A percentile compares a stretch with the other conserved stretches of the same genome.
phyloP scores from a whole-genome alignment of 345 rosid genomes.

The Heritiera littoralis region DNA sequence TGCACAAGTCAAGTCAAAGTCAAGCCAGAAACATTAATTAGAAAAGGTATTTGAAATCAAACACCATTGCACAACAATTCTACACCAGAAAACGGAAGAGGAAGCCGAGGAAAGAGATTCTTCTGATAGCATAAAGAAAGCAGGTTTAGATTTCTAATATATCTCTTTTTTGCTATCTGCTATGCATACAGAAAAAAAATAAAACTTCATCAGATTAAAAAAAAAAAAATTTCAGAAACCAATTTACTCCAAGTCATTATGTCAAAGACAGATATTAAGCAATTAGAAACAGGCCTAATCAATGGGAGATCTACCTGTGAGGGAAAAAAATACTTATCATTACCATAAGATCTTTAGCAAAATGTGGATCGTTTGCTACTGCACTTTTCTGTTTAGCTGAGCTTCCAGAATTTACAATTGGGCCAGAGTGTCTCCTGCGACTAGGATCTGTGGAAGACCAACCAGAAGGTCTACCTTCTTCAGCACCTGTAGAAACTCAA shows the following conservation, averaged over 20 bases:
- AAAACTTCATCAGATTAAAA: background rate
- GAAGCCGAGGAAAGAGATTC: background rate
- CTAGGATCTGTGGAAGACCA: conserved; percentile 47
- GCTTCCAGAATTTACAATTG: conserved; percentile 43
- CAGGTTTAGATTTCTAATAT: background rate
- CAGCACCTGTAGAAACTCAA: conserved; percentile 10
- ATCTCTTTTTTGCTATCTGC: background rate
- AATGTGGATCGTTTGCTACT: conserved; percentile 46
- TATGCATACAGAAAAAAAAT: background rate
- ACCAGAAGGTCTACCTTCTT: conserved; percentile 51
- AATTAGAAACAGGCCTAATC: background rate
- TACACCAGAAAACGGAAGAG: background rate
- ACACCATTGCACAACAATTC: background rate
- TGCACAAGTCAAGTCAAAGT: conserved; percentile 35
- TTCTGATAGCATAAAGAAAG: background rate
- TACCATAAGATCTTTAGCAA: conserved; percentile 52
- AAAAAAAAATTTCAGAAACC: background rate
- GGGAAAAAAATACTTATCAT: conserved; percentile 32
- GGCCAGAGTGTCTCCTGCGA: conserved; percentile 53
- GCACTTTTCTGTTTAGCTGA: conserved; percentile 51
- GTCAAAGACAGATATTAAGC: background rate
- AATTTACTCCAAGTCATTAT: background rate
- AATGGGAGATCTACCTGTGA: background rate
- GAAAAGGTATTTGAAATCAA: background rate
- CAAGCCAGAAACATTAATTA: background rate